Evolutionary conservation across 768 basidiomycete genomes (phyloP), one percentile per base, ranked within the genome.

Genomic region (Lentinula detonsa): DNA sequence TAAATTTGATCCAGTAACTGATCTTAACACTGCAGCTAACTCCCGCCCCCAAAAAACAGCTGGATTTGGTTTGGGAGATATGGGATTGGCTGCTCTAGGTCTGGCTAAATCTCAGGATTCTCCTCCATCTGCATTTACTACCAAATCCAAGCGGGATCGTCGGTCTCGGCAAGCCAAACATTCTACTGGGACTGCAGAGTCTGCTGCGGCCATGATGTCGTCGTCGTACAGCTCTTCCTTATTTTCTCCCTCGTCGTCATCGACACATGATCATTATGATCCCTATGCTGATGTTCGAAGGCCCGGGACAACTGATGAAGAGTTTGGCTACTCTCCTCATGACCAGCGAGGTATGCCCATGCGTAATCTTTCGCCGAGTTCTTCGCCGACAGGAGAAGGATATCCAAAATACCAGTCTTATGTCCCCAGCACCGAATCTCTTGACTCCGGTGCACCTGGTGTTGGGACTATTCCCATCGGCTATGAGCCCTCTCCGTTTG

Each of bases 71-170:
- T 21, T 59, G 23, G 56, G 56, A 42, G 56, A 46, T 46, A 57
- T 57, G 42, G 56, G 56, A 46, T 46, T 57, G n/a, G 57, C 57
- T 49, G 57, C 57, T 40, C 11, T 59, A 3, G 57, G 57, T 33
- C 37, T 59, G 6, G 45, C 57, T 13, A 59, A 59, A 40, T 37
- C 57, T 21, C 43, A 46, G 34, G 21, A 59, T 8, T 35, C 28
- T 39, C 28, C 57, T 13, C 57, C 57, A 6, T 59, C 57, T 34
- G 42, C 46, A 31, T 48, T 23, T 39, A 31, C 56, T 15, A 28
- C 56, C 9, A 45, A 43, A 46, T 57, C 57, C 2, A 46, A 59
- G 35, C 43, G 48, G 28, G 28, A 21, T 21, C 57, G 57, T 34
- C 57, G 45, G 7, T 9, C 31, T 33, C 18, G 42, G 16, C 37